Percentiles rank a stretch among this genome's conserved stretches.
phyloP scores from a whole-genome alignment of 2,329 filamentous ascomycete species.

The Scleromitrula shiraiana region DNA sequence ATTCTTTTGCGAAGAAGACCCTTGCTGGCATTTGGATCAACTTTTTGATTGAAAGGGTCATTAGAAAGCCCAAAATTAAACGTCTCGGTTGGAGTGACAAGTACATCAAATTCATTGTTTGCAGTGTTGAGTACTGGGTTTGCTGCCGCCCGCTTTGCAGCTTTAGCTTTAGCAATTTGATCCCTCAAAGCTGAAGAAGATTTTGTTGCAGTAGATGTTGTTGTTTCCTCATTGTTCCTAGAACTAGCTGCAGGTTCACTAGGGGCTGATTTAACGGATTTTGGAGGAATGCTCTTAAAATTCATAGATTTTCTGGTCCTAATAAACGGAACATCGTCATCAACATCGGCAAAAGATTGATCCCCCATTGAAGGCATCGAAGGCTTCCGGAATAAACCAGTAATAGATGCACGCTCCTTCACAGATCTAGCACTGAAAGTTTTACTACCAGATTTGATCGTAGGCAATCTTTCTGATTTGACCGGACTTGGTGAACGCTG shows the following conservation, averaged over 20 bases:
- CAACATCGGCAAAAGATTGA: constrained; percentile 21
- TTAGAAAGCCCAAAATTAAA: constrained; percentile 52
- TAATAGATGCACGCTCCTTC: constrained; percentile 45
- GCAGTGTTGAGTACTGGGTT: constrained; percentile 24
- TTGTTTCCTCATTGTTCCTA: constrained; percentile 31
- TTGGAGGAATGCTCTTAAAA: constrained; percentile 20
- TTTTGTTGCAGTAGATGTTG: constrained; percentile 51
- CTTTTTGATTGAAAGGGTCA: constrained; percentile 64
- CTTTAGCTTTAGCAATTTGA: constrained; percentile 88
- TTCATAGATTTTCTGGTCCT: constrained; percentile 22
- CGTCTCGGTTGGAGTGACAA: constrained; percentile 40
- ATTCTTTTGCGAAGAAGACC: constrained; percentile 69
- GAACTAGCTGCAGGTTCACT: constrained; percentile 15
- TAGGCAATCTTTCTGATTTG: constrained; percentile 21
- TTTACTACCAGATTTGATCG: constrained; percentile 37
- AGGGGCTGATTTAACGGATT: constrained; percentile 17
- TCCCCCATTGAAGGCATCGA: constrained; percentile 39
- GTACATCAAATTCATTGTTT: constrained; percentile 25
- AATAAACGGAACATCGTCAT: constrained; percentile 8
- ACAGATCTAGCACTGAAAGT: constrained; percentile 38
- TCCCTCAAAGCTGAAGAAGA: constrained; percentile 78
- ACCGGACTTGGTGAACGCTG: constrained; percentile 30
- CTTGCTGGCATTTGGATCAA: constrained; percentile 48
- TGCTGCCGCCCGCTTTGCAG: constrained; percentile 54
- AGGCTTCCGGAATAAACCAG: constrained; percentile 48